Base-by-base conservation (phyloP, 768 basidiomycete species). In the Phlegmacium glaucopus region DNA sequence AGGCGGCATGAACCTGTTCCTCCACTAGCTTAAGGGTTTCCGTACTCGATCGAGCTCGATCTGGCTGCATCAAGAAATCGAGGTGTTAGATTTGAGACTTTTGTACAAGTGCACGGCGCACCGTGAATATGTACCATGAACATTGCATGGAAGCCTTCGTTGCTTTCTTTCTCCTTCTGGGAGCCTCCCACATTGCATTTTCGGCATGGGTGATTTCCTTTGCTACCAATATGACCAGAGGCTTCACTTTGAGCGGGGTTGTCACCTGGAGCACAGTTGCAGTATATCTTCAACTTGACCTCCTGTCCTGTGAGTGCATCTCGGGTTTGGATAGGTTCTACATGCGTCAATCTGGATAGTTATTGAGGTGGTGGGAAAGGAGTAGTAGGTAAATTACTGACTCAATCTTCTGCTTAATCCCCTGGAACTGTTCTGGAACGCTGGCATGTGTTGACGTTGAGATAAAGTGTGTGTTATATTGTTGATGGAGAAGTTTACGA, bases 161-260 rank as follows among this genome's bases (percentile, higher is more conserved):
- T 49, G 0, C 54, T 52, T 27, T 61, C 56, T 16, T 63, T 70
- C 6, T 54, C 4, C 10, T 50, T 51, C n/a, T 60, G 46, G 0
- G 52, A 56, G 2, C 68, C 67, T 3, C 72, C 68, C 5, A 56
- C 57, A 12, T 56, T 1, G 40, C 68, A 72, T 17, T 59, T 63
- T 0, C 66, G 59, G 48, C 72, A 76, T 10, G 53, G 56, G 9
- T 51, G 50, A 26, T 72, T 74, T 1, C 63, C 67, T 4, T 63
- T 56, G 0, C 62, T 45, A 0, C 72, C 72, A 16, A 64, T 67
- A 16, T 75, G 72, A 1, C 60, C 63, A 5, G 61, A 58, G 9
- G 56, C 56, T 22, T 69, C 64, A 0, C 59, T 54, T 40, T 71
- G 67, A 52, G 64, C 63, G 0, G 64, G 71, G 44, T 71, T 72